Base-by-base conservation (phyloP, 306 rosid species). In the Begonia fuchsioides region DNA sequence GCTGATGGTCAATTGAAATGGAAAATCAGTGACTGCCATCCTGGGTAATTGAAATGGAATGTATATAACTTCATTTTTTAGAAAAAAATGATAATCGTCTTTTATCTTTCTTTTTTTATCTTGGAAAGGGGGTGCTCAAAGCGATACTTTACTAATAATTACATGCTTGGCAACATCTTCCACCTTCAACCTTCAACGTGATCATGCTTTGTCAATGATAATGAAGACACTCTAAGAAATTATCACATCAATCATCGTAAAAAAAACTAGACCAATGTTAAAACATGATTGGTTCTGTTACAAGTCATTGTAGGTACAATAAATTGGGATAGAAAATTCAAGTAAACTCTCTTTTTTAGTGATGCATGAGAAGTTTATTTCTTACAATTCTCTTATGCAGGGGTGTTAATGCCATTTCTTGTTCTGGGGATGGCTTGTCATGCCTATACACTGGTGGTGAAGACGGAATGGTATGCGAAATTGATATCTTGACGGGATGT, bases 21-120 rank as follows among this genome's bases (percentile, higher is more conserved):
- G 98, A 74, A 74, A 57, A 52, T 73, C 40, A 75, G 60, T 46
- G 92, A 90, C 44, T 85, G 95, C 71, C 98, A 90, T 72, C 79
- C 94, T 32, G 98, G 98, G 98, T 90, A 49, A 63, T 83, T 57
- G 9, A 26, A 11, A 9, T 4, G 26, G 9, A 8, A 13, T 6
- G 13, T 9, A 13, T 45, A 45, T 8, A 10, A 15, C 18, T 13
- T 55, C 59, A 41, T 2, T 39, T 13, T 40, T 39, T 6, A 41
- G 14, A 20, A 20, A 2, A 20, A 20, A 20, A 20, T 20, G 32
- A 41, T 41, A 10, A 41, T n/a, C 3, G 45, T 8, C 45, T 11
- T 41, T 11, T 1, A 41, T 10, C n/a, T 41, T 41, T 41, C 12
- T 3, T 41, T 41, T 41, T 41, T 41, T 7, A 7, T 41, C 11